phyloP scores from a whole-genome alignment of 106 monocot species.

The Posidonia australis region DNA sequence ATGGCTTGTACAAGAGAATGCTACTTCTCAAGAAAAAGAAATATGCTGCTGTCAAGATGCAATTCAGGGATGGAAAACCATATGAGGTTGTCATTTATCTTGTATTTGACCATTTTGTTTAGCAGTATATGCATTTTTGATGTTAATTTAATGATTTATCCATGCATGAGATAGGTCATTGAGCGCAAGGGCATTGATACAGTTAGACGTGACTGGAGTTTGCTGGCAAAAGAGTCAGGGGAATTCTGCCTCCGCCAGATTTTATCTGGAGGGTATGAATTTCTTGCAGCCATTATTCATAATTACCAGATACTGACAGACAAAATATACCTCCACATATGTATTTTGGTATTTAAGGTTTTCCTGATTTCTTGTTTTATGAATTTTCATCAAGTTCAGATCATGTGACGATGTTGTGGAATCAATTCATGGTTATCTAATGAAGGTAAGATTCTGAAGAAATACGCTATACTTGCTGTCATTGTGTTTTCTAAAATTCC shows the following conservation, averaged over 20 bases:
- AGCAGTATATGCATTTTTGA: neutral
- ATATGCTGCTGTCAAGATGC: conserved; percentile 93
- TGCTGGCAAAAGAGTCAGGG: conserved; percentile 74
- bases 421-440: conserved; percentile 66
- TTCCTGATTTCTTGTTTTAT: neutral
- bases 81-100: conserved; percentile 47
- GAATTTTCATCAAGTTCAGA: conserved; percentile 16
- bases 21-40: conserved; percentile 99
- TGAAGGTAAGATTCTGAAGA: conserved; percentile 33
- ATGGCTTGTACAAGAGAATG: conserved; percentile 97
- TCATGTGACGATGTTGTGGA: conserved; percentile 85
- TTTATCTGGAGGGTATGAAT: conserved; percentile 61
- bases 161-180: conserved; percentile 47
- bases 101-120: neutral
- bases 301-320: too few species aligned
- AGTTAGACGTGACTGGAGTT: conserved; percentile 97
- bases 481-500: neutral
- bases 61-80: conserved; percentile 54
- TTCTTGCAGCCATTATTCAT: neutral
- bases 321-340: too few species aligned
- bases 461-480: neutral
- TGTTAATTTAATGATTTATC: neutral
- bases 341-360: neutral
- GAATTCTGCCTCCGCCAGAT: conserved; percentile 83
- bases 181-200: conserved; percentile 96